A percentile compares a stretch with the other conserved stretches of the same genome.
These are phyloP conservation scores for Mucor irregularis DNA, from an alignment of 371 early-diverging fungal genomes.

Conservation along the genomic window DNA sequence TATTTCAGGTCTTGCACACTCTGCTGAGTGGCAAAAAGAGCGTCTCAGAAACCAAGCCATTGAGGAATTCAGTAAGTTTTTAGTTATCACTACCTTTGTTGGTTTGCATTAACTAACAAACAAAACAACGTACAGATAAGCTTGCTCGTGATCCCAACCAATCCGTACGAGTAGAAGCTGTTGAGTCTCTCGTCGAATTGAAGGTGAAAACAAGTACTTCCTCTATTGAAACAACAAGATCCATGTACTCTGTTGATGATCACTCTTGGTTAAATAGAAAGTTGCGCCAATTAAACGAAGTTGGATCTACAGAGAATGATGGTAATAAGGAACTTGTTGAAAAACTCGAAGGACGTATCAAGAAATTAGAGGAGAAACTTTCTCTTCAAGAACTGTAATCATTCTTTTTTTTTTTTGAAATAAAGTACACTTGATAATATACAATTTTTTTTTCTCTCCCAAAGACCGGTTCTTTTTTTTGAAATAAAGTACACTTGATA, in stretches of 20 bases:
- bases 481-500: too few species aligned
- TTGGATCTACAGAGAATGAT: slow-evolving; percentile 11
- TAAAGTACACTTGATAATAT: too few species aligned
- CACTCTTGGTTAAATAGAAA: slow-evolving; percentile 26
- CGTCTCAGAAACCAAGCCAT: slow-evolving; percentile 21
- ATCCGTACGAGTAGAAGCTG: slow-evolving; percentile 22
- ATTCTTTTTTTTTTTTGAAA: neutral
- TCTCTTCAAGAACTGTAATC: neutral
- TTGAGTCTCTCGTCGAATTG: slow-evolving; percentile 29
- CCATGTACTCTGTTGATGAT: slow-evolving; percentile 36
- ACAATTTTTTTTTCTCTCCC: too few species aligned
- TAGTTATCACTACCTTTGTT: too few species aligned
- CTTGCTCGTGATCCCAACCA: slow-evolving; percentile 28
- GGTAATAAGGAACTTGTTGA: slow-evolving; percentile 35
- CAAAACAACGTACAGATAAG: slow-evolving; percentile 25
- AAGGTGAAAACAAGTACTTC: slow-evolving; percentile 16
- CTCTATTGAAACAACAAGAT: slow-evolving; percentile 19
- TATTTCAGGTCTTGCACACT: slow-evolving; percentile 27
- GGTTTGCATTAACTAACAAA: too few species aligned
- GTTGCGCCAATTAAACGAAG: slow-evolving; percentile 11
- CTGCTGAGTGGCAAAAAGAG: slow-evolving; percentile 41
- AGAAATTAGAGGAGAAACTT: slow-evolving; percentile 37
- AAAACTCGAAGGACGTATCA: slow-evolving; percentile 46
- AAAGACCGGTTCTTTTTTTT: too few species aligned
- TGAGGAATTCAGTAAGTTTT: slow-evolving; percentile 27